These are phyloP conservation scores for Pythium folliculosum DNA, from an alignment of 352 stramenopile genomes.

Conservation along the genomic window DNA sequence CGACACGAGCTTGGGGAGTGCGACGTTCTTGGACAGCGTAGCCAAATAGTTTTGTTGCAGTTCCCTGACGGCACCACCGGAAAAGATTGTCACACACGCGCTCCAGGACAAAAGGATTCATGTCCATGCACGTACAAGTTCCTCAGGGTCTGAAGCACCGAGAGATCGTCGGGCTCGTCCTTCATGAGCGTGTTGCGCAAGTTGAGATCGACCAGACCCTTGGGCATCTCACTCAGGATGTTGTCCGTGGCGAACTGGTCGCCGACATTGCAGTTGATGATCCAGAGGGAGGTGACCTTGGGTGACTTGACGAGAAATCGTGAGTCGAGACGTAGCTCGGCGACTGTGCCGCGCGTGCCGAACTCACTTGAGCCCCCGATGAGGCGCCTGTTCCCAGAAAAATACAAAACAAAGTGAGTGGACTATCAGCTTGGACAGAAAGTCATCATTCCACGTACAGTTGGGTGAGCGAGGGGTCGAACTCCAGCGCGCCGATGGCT, in stretches of 20 bases:
- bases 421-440: too few species aligned
- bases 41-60: slow-evolving; percentile 9
- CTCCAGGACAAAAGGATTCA: too few species aligned
- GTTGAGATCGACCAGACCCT: not conserved
- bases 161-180: not conserved
- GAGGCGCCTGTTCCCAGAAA: not conserved
- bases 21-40: not conserved
- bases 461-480: not conserved
- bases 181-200: slow-evolving; percentile 3
- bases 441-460: slow-evolving; percentile 1
- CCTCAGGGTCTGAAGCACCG: not conserved
- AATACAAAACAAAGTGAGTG: not conserved
- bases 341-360: not conserved
- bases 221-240: not conserved
- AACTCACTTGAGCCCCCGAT: not conserved
- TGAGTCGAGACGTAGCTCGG: not conserved
- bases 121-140: not conserved
- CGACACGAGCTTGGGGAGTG: not conserved
- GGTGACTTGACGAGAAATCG: not conserved
- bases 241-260: not conserved
- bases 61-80: not conserved
- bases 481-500: not conserved
- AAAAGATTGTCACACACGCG: too few species aligned
- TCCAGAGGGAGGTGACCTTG: slow-evolving; percentile 1
- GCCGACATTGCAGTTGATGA: not conserved